Evolutionary conservation across 768 basidiomycete species (phyloP).

Genomic region (Pholiota molesta): DNA sequence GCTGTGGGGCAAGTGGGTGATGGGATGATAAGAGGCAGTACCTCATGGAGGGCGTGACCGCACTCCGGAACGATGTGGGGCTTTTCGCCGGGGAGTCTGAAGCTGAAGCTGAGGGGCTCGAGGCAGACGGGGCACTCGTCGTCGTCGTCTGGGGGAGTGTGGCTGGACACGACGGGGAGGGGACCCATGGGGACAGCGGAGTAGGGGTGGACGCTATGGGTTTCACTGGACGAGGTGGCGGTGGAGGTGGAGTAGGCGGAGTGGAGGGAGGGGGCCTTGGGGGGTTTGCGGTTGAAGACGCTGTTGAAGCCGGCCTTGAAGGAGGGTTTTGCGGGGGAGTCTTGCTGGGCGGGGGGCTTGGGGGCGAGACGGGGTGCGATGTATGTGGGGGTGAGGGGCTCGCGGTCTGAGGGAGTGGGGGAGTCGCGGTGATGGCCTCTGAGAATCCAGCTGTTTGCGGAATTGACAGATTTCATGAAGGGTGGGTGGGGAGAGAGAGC

Average conservation of each 20-base stretch:
- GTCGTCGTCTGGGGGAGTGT: conserved; percentile 71
- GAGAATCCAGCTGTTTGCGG: conserved; percentile 40
- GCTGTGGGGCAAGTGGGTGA: conserved; percentile 13
- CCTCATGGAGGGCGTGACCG: conserved; percentile 97
- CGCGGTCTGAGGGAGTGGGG: conserved; percentile 24
- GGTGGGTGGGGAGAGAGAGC: conserved; percentile 4
- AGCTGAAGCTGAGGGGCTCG: conserved; percentile 91
- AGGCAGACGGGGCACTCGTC: conserved; percentile 96
- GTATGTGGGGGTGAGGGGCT: conserved; percentile 49
- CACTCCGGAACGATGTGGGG: conserved; percentile 97
- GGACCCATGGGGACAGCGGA: conserved; percentile 64
- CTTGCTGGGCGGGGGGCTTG: conserved; percentile 30
- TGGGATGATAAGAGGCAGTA: conserved; percentile 27
- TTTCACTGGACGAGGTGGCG: conserved; percentile 41
- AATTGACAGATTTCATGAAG: conserved; percentile 44
- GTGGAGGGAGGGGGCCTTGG: conserved; percentile 46
- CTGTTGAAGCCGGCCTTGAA: conserved; percentile 50
- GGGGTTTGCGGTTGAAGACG: conserved; percentile 52
- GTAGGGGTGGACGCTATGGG: conserved; percentile 52
- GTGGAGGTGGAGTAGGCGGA: conserved; percentile 55
- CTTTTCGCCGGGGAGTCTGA: conserved; percentile 93
- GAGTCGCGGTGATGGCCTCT: conserved; percentile 42
- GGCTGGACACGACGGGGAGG: conserved; percentile 71
- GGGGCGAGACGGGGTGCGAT: conserved; percentile 42
- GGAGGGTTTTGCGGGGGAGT: conserved; percentile 24